phyloP scores from a whole-genome alignment of 169 alveolate species.

The Plasmodium coatneyi region DNA sequence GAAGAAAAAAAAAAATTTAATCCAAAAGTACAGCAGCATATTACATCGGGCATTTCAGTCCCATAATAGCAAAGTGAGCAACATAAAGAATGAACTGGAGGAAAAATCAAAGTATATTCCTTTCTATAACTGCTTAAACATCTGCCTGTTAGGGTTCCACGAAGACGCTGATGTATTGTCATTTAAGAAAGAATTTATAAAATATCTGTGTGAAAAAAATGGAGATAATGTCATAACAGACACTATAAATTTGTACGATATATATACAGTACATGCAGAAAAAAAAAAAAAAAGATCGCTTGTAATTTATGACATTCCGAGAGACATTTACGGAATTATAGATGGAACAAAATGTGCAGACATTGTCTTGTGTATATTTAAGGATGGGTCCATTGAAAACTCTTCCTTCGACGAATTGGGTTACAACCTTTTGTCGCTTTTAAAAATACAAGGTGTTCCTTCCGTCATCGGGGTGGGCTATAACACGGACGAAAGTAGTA shows the following conservation, averaged over 20 bases:
- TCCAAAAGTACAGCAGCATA: constrained; percentile 25
- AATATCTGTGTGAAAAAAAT: constrained; percentile 59
- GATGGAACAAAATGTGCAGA: constrained; percentile 77
- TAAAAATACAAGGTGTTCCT: constrained; percentile 85
- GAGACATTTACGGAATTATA: constrained; percentile 72
- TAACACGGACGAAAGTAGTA: constrained; percentile 66
- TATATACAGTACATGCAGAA: constrained; percentile 54
- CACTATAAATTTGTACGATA: constrained; percentile 42
- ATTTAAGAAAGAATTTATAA: constrained; percentile 64
- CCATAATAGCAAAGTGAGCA: constrained; percentile 13
- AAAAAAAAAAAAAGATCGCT: constrained; percentile 56
- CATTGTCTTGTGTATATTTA: constrained; percentile 59
- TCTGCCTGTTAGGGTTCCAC: constrained; percentile 55
- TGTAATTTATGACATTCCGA: constrained; percentile 55
- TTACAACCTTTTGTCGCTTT: constrained; percentile 78
- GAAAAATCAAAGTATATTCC: constrained; percentile 70
- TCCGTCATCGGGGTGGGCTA: constrained; percentile 82
- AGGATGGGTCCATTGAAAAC: constrained; percentile 56
- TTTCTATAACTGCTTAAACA: constrained; percentile 28
- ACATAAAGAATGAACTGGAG: constrained; percentile 27
- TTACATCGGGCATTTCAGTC: constrained; percentile 37
- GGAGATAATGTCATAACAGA: constrained; percentile 23
- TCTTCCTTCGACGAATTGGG: constrained; percentile 68
- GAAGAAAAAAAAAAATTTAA: constrained; percentile 25
- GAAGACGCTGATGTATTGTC: constrained; percentile 52